A percentile compares a stretch with the other conserved stretches of the same genome.
Conservation (phyloP, 768 basidiomycete species). For the Lenzites betulinus region DNA sequence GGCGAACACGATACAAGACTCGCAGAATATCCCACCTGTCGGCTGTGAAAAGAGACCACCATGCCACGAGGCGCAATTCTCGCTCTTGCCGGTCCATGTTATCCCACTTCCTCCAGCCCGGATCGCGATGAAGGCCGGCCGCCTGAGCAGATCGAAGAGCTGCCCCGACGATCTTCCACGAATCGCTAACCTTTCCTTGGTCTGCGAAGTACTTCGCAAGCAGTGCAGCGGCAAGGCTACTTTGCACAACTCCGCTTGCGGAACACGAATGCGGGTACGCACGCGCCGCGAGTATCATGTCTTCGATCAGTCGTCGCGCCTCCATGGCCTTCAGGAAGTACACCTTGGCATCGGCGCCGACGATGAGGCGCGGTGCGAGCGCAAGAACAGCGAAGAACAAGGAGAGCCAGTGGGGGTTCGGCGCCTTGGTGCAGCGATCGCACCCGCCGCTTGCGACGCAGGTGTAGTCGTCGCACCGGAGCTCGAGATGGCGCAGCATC, state of each 20-base stretch:
- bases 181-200: slow-evolving; percentile 47
- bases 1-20: too few species aligned
- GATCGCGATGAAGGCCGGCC: slow-evolving; percentile 32
- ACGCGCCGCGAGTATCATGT: slow-evolving; percentile 32
- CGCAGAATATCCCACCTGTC: neutral
- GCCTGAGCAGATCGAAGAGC: slow-evolving; percentile 30
- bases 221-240: slow-evolving; percentile 48
- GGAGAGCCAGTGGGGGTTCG: slow-evolving; percentile 54
- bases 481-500: slow-evolving; percentile 49
- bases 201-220: slow-evolving; percentile 48
- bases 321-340: slow-evolving; percentile 48
- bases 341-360: slow-evolving; percentile 22
- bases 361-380: slow-evolving; percentile 34
- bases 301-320: slow-evolving; percentile 49
- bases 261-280: slow-evolving; percentile 21
- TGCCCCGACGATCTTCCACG: slow-evolving; percentile 32
- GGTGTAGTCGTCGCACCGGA: slow-evolving; percentile 17
- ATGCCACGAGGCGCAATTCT: slow-evolving; percentile 26
- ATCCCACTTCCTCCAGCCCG: slow-evolving; percentile 31
- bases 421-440: slow-evolving; percentile 32
- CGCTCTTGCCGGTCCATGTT: slow-evolving; percentile 28
- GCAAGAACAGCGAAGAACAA: slow-evolving; percentile 53
- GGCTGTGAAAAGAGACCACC: slow-evolving; percentile 29
- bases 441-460: slow-evolving; percentile 32
- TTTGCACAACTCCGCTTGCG: slow-evolving; percentile 45